These are phyloP conservation scores for Euryodendron excelsum DNA, from an alignment of 148 eudicot species.

Conservation along the genomic window DNA sequence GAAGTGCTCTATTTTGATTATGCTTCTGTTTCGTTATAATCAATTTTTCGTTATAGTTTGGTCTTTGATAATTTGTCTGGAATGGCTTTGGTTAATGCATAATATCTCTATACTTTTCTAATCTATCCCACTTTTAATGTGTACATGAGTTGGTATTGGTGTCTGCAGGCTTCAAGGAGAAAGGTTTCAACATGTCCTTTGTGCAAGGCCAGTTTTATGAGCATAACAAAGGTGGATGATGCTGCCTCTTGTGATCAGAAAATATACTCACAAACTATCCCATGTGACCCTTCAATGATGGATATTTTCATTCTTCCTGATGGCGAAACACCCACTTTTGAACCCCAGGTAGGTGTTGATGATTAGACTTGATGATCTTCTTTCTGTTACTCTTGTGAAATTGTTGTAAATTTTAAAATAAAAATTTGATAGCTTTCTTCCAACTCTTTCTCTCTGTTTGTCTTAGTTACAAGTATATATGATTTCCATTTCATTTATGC, in stretches of 20 bases:
- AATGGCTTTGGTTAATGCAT: neutral
- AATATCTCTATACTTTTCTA: neutral
- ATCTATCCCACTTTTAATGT: neutral
- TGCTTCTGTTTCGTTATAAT: too few relatives aligned
- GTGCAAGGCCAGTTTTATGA: constrained; percentile 64
- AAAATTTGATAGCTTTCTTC: neutral
- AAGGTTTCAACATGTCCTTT: constrained; percentile 79
- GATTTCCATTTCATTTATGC: neutral
- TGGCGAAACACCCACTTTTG: constrained; percentile 21
- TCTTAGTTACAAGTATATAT: neutral
- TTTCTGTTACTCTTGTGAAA: neutral
- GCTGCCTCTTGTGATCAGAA: constrained; percentile 66
- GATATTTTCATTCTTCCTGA: constrained; percentile 60
- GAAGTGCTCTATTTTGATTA: neutral
- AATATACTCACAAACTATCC: constrained; percentile 82
- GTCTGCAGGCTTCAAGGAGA: constrained; percentile 45
- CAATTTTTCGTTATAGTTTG: neutral
- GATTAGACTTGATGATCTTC: neutral
- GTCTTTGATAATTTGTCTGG: neutral
- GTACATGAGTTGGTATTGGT: constrained; percentile 11
- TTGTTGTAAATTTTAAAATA: neutral
- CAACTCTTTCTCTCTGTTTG: neutral
- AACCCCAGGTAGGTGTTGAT: constrained; percentile 36
- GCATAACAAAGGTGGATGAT: constrained; percentile 69
- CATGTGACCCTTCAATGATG: constrained; percentile 41